These are phyloP conservation scores for Parsonsia alboflavescens DNA, from an alignment of 257 asterid genomes.

Conservation along the genomic window DNA sequence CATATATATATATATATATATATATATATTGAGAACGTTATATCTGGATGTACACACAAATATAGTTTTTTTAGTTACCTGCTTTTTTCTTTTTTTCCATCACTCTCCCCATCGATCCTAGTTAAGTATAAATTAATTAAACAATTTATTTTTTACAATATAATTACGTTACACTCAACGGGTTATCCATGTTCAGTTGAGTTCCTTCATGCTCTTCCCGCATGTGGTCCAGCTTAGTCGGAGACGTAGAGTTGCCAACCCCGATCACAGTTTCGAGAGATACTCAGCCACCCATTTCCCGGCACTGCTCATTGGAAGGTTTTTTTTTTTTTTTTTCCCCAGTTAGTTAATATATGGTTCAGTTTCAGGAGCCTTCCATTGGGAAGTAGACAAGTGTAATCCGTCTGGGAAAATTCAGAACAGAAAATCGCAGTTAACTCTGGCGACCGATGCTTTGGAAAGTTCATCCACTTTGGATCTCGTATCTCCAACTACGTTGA, in stretches of 20 bases:
- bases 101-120: no score
- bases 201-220: background rate
- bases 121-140: no score
- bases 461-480: background rate
- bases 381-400: background rate
- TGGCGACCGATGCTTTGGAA: conserved; percentile 4
- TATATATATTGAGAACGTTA: no score
- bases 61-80: no score
- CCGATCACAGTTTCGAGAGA: background rate
- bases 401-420: background rate
- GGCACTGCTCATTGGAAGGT: background rate
- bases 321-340: background rate
- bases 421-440: background rate
- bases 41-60: no score
- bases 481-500: conserved; percentile 6
- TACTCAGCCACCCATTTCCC: background rate
- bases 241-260: background rate
- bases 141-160: no score
- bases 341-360: background rate
- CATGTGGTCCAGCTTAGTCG: background rate
- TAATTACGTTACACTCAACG: no score
- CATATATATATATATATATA: no score
- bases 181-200: background rate
- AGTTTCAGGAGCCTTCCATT: background rate
- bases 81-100: no score